Evolutionary conservation across 1,284 basidiomycete genomes (phyloP), one percentile per base, ranked within the genome.

Genomic region (Melampsora americana): DNA sequence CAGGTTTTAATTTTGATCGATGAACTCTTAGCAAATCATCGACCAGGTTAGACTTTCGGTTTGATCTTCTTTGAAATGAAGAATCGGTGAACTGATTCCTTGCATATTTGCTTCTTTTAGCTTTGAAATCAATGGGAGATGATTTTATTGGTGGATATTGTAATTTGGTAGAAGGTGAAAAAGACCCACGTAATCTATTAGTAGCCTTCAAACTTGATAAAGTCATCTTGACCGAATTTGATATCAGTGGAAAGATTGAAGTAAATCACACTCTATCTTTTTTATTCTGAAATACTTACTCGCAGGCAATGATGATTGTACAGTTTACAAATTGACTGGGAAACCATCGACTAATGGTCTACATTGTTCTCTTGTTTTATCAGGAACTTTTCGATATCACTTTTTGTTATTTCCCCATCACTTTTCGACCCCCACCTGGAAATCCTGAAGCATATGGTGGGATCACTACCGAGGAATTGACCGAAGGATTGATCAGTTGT

Each of bases 341-440:
- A 23, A 12, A n/a, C 11, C 26, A 18, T 35, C 1, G 32, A 48
- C 32, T 61, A 7, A 59, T 48, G 18, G 48, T 32, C 1, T 5
- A 28, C 18, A 7, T 26, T 42, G 23, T 59, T 65, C 16, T 53
- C 60, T 23, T 61, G n/a, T 30, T n/a, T 2, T 11, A 12, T 35
- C 80, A 95, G 92, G 88, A 90, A 76, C 85, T 99, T 77, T 99
- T 96, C 84, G 93, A 99, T 81, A 89, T 98, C 81, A 92, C 90
- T 0, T 99, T 95, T 83, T 99, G 96, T 84, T 99, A 99, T 84
- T 99, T 98, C 84, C 96, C 96, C 0, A 99, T 99, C 79, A 93
- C 93, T 0, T 99, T 97, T 85, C 88, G 91, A 69, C 93, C 95
- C 14, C 93, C 95, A 6, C 91, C 93, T 0, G 91, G 95, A 80